These are phyloP conservation scores for Citrullus mucosospermus DNA, from an alignment of 306 rosid genomes.

Conservation along the genomic window DNA sequence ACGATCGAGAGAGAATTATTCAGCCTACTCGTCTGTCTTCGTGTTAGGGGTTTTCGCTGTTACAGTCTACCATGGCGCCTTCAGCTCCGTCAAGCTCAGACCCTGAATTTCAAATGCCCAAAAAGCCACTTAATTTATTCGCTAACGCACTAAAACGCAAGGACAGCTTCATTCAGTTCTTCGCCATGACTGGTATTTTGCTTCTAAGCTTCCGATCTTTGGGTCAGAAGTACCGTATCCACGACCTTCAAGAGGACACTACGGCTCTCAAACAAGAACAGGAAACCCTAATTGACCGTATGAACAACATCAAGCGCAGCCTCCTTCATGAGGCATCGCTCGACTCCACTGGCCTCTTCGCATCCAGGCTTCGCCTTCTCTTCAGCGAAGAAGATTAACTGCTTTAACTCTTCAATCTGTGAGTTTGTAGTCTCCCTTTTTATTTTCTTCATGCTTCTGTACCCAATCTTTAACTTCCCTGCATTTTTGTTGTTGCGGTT, in stretches of 20 bases:
- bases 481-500: not conserved
- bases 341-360: constrained; percentile 56
- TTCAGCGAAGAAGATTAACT: constrained; percentile 31
- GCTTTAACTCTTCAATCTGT: not conserved
- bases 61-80: constrained; percentile 33
- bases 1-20: not conserved
- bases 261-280: constrained; percentile 43
- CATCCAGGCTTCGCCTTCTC: constrained; percentile 61
- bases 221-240: constrained; percentile 70
- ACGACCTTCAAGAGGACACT: constrained; percentile 48
- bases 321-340: constrained; percentile 66
- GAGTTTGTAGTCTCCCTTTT: not conserved
- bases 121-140: constrained; percentile 14
- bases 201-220: constrained; percentile 59
- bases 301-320: constrained; percentile 35
- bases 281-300: constrained; percentile 27
- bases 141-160: constrained; percentile 42
- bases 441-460: not conserved
- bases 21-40: not conserved
- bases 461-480: not conserved
- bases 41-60: not conserved
- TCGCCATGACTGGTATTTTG: constrained; percentile 69
- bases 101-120: constrained; percentile 15
- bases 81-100: constrained; percentile 25
- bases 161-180: constrained; percentile 61